Base-by-base conservation (phyloP, 1,139 yeast species). In the Yamadazyma conglobata region DNA sequence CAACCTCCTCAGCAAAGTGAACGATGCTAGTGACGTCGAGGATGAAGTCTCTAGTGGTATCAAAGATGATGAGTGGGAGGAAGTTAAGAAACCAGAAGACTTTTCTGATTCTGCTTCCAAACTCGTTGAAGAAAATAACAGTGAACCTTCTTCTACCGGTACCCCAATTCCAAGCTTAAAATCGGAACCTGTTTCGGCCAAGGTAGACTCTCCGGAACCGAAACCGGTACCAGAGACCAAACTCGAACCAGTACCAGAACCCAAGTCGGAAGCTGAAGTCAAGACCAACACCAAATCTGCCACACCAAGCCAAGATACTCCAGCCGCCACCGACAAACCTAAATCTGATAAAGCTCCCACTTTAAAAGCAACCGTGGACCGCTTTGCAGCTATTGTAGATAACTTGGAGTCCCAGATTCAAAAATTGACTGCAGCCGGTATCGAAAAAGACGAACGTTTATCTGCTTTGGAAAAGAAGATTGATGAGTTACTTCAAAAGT, bases 291-390 rank as follows among this genome's bases (percentile, higher is more conserved):
- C 13, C 29, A 39, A 25, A 32, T 24, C 6, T 40, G 39, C 14
- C 8, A n/a, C 35, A 8, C 46, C 41, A 27, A 13, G 8, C 16
- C 27, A 40, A 15, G 35, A 41, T 29, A 28, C 38, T 6, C 33
- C 28, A 33, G 20, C 39, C 10, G 39, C 40, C 25, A 30, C 45
- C 17, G 45, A 38, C 21, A n/a, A n/a, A n/a, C n/a, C n/a, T n/a
- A n/a, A n/a, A n/a, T n/a, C n/a, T n/a, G 31, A 51, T 5, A 61
- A 64, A 14, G 70, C 73, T n/a, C 66, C 80, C 20, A 82, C 87
- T 1, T 63, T 83, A 41, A 79, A 79, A 44, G 81, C 76, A 6
- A 77, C 86, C 1, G 79, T 83, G 19, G 89, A 81, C 41, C 78
- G 71, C 40, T 64, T 83, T 34, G 74, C 82, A 4, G 38, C 58